Percentiles rank a stretch among this genome's conserved stretches.
These are phyloP conservation scores for Pezicula carpinea DNA, from an alignment of 2,329 filamentous ascomycete species.

Conservation along the genomic window DNA sequence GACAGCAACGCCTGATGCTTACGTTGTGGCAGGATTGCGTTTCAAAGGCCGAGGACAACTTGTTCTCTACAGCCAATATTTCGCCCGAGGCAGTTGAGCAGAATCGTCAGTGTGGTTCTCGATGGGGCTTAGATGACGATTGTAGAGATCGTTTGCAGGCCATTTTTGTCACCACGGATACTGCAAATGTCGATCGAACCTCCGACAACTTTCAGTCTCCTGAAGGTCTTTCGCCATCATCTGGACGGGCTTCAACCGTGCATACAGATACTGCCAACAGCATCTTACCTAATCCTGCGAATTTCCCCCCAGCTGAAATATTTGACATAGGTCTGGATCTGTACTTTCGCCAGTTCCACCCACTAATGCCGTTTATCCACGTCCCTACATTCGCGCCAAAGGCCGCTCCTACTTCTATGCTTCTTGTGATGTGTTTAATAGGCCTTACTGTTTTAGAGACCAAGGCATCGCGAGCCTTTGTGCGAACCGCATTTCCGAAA, in stretches of 20 bases:
- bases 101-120: constrained; percentile 26
- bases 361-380: constrained; percentile 47
- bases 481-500: constrained; percentile 22
- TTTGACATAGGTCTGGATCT: constrained; percentile 49
- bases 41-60: constrained; percentile 32
- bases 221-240: constrained; percentile 12
- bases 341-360: constrained; percentile 49
- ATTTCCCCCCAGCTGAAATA: constrained; percentile 45
- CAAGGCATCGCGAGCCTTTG: constrained; percentile 44
- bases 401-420: constrained; percentile 38
- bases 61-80: constrained; percentile 30
- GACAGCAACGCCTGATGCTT: constrained; percentile 32
- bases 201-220: constrained; percentile 14
- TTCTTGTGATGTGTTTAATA: constrained; percentile 49
- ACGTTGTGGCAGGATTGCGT: constrained; percentile 36
- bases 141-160: constrained; percentile 35
- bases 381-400: constrained; percentile 47
- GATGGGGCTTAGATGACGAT: constrained; percentile 34
- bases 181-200: constrained; percentile 14
- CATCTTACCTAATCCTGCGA: constrained; percentile 24
- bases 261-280: constrained; percentile 23
- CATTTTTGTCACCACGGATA: constrained; percentile 27
- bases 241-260: constrained; percentile 21
- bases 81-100: constrained; percentile 17
- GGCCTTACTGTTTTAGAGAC: constrained; percentile 47